phyloP scores from a whole-genome alignment of 1,284 basidiomycete species.

The Stereum hirsutum region DNA sequence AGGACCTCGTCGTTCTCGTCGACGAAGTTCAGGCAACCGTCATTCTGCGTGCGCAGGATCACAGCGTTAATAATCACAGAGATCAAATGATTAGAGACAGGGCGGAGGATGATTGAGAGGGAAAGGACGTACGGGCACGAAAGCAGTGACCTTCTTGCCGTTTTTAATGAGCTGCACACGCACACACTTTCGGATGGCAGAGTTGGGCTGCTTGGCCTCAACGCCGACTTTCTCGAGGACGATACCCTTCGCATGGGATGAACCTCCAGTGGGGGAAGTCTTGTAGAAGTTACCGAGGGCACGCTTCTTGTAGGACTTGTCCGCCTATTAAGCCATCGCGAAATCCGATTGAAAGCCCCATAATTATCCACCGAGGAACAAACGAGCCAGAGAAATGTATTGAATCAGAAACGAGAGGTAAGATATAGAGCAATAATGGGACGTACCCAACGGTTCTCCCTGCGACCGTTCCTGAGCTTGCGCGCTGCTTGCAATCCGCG shows the following conservation, averaged over 20 bases:
- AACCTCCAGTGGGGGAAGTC: constrained; percentile 98
- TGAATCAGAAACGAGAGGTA: constrained; percentile 4
- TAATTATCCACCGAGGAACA: too few relatives aligned
- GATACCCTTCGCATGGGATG: constrained; percentile 99
- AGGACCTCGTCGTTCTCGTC: constrained; percentile 99
- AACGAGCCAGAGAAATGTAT: constrained; percentile 6
- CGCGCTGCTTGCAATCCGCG: constrained; percentile 99
- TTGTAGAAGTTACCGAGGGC: constrained; percentile 99
- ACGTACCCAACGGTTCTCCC: constrained; percentile 95
- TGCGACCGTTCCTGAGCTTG: constrained; percentile 92
- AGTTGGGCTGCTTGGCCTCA: constrained; percentile 98
- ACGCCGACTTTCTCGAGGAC: constrained; percentile 98
- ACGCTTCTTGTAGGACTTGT: constrained; percentile 99
- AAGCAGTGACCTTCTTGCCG: constrained; percentile 99
- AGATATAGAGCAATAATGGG: neutral
- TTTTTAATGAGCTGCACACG: constrained; percentile 99
- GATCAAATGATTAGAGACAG: neutral
- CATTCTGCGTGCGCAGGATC: constrained; percentile 52
- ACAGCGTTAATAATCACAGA: neutral
- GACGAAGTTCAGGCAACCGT: constrained; percentile 98
- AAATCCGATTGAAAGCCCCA: neutral
- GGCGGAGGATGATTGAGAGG: constrained; percentile 1
- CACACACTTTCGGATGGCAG: constrained; percentile 99
- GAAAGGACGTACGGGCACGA: constrained; percentile 41
- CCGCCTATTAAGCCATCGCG: constrained; percentile 57